These are phyloP conservation scores for Xylaria flabelliformis DNA, from an alignment of 495 filamentous ascomycete genomes.

Conservation along the genomic window DNA sequence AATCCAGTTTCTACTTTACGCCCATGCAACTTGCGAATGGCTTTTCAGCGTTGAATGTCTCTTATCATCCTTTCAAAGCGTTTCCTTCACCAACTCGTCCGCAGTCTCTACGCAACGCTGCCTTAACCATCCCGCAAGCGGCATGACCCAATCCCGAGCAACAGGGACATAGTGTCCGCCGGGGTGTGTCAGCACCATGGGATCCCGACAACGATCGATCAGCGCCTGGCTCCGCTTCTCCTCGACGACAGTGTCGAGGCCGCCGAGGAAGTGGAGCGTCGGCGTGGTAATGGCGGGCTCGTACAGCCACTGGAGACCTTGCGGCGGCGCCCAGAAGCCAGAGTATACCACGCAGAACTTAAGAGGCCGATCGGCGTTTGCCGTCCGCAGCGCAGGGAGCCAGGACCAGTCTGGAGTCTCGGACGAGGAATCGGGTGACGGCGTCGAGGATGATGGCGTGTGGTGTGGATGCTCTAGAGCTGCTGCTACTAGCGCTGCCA, in stretches of 20 bases:
- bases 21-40: not conserved
- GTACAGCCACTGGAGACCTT: constrained; percentile 72
- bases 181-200: constrained; percentile 77
- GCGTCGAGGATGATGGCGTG: not conserved
- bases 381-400: constrained; percentile 46
- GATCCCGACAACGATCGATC: constrained; percentile 70
- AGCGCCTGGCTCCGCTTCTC: constrained; percentile 70
- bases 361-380: constrained; percentile 63
- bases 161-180: constrained; percentile 93
- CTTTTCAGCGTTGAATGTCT: constrained; percentile 1
- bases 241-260: constrained; percentile 87
- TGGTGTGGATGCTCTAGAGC: constrained; percentile 64
- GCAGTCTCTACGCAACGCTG: constrained; percentile 55
- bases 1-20: not conserved
- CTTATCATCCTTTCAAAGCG: constrained; percentile 72
- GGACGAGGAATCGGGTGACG: not conserved
- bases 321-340: constrained; percentile 71
- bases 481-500: constrained; percentile 65
- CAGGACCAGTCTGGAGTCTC: constrained; percentile 33
- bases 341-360: constrained; percentile 82
- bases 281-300: constrained; percentile 78
- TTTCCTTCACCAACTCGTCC: constrained; percentile 56
- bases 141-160: constrained; percentile 77
- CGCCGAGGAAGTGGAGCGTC: constrained; percentile 81
- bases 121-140: constrained; percentile 75